Percentiles rank a stretch among this genome's conserved stretches.
Evolutionary conservation across 2,329 filamentous ascomycete genomes (phyloP).

Genomic region (Coleophoma eucalyptorum): DNA sequence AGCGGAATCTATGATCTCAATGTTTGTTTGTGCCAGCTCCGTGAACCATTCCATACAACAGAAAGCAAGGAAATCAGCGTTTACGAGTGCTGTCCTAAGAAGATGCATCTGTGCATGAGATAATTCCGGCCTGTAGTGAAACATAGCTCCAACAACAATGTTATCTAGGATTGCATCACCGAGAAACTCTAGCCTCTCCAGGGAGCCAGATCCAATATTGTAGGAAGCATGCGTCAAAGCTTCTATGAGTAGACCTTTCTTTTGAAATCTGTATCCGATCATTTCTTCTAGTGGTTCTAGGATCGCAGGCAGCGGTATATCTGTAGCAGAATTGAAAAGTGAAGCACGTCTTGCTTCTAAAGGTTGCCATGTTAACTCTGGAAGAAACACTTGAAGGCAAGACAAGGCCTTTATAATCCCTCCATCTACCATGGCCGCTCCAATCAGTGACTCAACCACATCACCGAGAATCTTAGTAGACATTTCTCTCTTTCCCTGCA

Average conservation of each 20-base stretch:
- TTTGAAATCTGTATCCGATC: slow-evolving; percentile 68
- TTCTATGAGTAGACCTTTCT: slow-evolving; percentile 68
- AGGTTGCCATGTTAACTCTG: slow-evolving; percentile 51
- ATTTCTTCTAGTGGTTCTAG: slow-evolving; percentile 56
- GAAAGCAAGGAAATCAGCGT: slow-evolving; percentile 77
- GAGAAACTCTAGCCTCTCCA: slow-evolving; percentile 81
- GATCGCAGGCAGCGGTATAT: slow-evolving; percentile 32
- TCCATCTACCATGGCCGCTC: slow-evolving; percentile 67
- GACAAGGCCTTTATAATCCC: slow-evolving; percentile 58
- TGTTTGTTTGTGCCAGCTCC: slow-evolving; percentile 25
- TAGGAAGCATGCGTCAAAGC: slow-evolving; percentile 75
- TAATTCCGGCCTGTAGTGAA: slow-evolving; percentile 39
- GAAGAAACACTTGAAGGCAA: slow-evolving; percentile 65
- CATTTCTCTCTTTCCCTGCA: slow-evolving; percentile 31
- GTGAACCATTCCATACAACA: slow-evolving; percentile 57
- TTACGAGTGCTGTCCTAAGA: slow-evolving; percentile 72
- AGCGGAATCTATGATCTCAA: slow-evolving; percentile 3
- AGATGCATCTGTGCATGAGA: slow-evolving; percentile 66
- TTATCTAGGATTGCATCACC: slow-evolving; percentile 84
- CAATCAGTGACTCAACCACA: slow-evolving; percentile 81
- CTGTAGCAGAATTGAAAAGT: slow-evolving; percentile 39
- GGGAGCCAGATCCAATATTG: slow-evolving; percentile 40
- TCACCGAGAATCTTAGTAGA: slow-evolving; percentile 83
- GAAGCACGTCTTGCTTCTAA: slow-evolving; percentile 34
- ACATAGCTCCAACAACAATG: slow-evolving; percentile 61